Evolutionary conservation across 2,329 filamentous ascomycete genomes (phyloP), one percentile per base, ranked within the genome.

Genomic region (Didymella lethalis): DNA sequence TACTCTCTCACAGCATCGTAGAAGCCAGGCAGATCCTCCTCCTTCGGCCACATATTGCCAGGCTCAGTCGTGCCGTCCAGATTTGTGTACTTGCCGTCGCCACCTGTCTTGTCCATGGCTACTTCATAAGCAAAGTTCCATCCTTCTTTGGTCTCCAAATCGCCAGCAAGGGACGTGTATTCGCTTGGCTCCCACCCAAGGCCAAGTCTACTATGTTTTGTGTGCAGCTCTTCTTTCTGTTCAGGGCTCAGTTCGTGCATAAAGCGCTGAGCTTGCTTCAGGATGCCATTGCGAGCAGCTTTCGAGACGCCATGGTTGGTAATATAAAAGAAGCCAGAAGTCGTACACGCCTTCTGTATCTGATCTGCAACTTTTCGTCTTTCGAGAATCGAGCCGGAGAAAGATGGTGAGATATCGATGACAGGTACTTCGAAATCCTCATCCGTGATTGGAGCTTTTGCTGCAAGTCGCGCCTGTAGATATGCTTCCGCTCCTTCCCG

Each of bases 111-210:
- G 54, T 80, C 79, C 6, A 81, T 67, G 8, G 63, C 71, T 20
- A 64, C 67, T 63, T 80, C 79, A 54, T 81, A 81, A 7, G 77
- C 75, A 65, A 75, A 80, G 49, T 80, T 80, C 66, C 79, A 80
- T 2, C 72, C 76, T 52, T 80, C 76, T 55, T 80, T 80, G 0
- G 74, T 75, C 64, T 81, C 78, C 16, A 72, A 63, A 32, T 75
- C 75, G 12, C 77, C 77, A 12, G 78, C 78, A 18, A 79, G 72
- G 10, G 74, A 77, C 0, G 78, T 79, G 51, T 74, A 78, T 44
- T 77, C 75, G 29, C 74, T 72, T 3, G 78, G 78, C 59, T 80
- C 78, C 71, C 73, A 81, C 0, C 78, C 79, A 32, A 78, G 71
- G 32, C 79, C 75, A 41, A 78, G 72, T 8, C 73, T 71, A 20